phyloP scores from a whole-genome alignment of 257 asterid genomes.

The Nicotiana tabacum region DNA sequence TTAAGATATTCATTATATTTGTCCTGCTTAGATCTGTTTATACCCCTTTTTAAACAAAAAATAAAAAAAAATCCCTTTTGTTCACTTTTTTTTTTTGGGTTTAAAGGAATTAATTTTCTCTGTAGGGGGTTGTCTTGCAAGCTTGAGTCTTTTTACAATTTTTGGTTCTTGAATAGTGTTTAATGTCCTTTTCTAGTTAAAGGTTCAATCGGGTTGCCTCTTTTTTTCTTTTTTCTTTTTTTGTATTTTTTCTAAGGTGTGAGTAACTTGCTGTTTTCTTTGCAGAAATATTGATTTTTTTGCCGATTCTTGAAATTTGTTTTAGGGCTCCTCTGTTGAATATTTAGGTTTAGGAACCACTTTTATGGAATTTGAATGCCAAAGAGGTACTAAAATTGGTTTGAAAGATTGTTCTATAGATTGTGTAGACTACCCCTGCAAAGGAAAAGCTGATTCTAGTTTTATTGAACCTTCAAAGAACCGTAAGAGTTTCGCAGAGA shows the following conservation, averaged over 20 bases:
- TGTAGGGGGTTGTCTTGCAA: not conserved
- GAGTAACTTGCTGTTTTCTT: not conserved
- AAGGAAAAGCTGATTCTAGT: constrained; percentile 21
- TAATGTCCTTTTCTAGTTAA: too few relatives aligned
- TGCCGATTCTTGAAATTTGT: not conserved
- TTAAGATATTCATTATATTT: not conserved
- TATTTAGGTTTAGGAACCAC: constrained; percentile 1
- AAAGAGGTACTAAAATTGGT: constrained; percentile 34
- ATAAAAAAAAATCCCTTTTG: not conserved
- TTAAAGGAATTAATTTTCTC: not conserved
- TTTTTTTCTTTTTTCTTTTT: not conserved
- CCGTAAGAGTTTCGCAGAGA: constrained; percentile 20
- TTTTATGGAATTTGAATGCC: constrained; percentile 98
- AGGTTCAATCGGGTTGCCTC: not conserved
- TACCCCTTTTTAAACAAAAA: not conserved
- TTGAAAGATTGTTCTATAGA: constrained; percentile 26
- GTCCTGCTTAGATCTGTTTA: not conserved
- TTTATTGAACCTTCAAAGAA: constrained; percentile 21
- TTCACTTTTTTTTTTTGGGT: not conserved
- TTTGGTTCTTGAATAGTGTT: not conserved
- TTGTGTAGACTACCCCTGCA: constrained; percentile 28
- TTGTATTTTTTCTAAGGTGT: not conserved
- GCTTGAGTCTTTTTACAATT: too few relatives aligned
- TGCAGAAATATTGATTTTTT: not conserved
- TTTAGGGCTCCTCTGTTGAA: not conserved